Conservation (phyloP, 208 protist genomes). For the Phytomonas sp. region DNA sequence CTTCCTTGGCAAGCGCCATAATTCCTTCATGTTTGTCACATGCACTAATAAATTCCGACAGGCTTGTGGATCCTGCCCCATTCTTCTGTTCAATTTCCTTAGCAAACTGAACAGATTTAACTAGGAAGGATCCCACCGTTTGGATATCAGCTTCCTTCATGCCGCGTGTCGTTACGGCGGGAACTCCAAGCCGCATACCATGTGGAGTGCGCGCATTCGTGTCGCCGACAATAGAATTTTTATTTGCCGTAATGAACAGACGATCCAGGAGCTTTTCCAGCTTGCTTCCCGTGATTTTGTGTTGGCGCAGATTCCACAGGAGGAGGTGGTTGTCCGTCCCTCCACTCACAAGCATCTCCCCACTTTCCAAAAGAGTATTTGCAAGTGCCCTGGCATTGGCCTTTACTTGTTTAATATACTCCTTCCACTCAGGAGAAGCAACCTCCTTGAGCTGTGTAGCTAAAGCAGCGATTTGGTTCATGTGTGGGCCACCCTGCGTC, state of each 20-base stretch:
- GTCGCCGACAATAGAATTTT: slow-evolving; percentile 97
- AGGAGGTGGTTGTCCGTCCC: slow-evolving; percentile 98
- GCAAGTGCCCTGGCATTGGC: slow-evolving; percentile 86
- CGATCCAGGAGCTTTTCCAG: slow-evolving; percentile 93
- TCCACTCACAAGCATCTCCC: slow-evolving; percentile 91
- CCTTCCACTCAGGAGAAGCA: slow-evolving; percentile 86
- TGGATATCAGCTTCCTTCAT: slow-evolving; percentile 89
- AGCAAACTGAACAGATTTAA: slow-evolving; percentile 75
- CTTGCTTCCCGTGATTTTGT: slow-evolving; percentile 93
- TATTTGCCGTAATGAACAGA: slow-evolving; percentile 94
- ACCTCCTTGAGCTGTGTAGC: slow-evolving; percentile 95
- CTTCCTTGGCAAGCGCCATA: slow-evolving; percentile 53
- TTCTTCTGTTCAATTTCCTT: slow-evolving; percentile 53
- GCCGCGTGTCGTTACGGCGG: slow-evolving; percentile 94
- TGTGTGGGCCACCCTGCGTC: slow-evolving; percentile 98
- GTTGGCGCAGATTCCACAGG: slow-evolving; percentile 95
- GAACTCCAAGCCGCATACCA: slow-evolving; percentile 94
- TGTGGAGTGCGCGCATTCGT: slow-evolving; percentile 88
- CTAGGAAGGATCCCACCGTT: slow-evolving; percentile 86
- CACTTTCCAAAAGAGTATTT: slow-evolving; percentile 56
- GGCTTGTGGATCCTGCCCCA: slow-evolving; percentile 48
- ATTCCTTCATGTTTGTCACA: slow-evolving; percentile 37
- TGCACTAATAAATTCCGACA: slow-evolving; percentile 64
- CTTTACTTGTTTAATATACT: slow-evolving; percentile 91
- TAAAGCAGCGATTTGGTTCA: slow-evolving; percentile 96